phyloP scores from a whole-genome alignment of 2,329 filamentous ascomycete species.

The Sporothrix curviconia region DNA sequence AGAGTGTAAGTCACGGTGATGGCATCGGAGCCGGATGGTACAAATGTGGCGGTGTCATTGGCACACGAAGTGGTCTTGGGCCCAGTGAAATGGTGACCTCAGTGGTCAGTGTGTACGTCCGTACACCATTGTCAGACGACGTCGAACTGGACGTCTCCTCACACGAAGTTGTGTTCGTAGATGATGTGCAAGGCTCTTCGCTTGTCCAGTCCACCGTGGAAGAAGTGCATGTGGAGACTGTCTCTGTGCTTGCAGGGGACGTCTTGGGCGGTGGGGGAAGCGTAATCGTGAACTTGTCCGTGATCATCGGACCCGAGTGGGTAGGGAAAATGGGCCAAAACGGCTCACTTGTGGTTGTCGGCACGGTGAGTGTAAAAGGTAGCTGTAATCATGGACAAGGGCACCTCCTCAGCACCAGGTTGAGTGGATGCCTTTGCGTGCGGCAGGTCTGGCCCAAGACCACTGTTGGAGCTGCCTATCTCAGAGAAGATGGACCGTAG shows the following conservation, averaged over 20 bases:
- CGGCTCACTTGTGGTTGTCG: background rate
- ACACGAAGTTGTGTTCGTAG: background rate
- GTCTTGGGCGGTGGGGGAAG: background rate
- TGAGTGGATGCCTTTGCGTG: background rate
- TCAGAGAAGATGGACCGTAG: conserved; percentile 6
- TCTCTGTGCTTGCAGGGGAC: background rate
- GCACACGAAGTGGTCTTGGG: background rate
- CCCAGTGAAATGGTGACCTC: conserved; percentile 6
- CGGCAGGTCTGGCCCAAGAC: background rate
- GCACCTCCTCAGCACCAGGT: background rate
- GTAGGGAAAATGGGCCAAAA: background rate
- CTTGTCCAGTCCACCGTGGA: background rate
- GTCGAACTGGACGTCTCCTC: background rate
- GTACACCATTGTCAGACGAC: background rate
- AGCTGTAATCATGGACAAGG: conserved; percentile 18
- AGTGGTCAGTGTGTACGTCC: conserved; percentile 11
- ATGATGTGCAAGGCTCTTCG: background rate
- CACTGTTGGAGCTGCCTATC: background rate
- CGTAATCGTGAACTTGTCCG: conserved; percentile 12
- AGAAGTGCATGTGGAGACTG: background rate
- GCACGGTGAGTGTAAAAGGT: conserved; percentile 18
- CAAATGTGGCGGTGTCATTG: background rate
- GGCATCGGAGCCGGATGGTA: conserved; percentile 8
- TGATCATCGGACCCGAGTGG: conserved; percentile 5
- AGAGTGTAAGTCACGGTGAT: conserved; percentile 23